These are phyloP conservation scores for Falciphora oryzae DNA, from an alignment of 2,329 filamentous ascomycete genomes.

Conservation along the genomic window DNA sequence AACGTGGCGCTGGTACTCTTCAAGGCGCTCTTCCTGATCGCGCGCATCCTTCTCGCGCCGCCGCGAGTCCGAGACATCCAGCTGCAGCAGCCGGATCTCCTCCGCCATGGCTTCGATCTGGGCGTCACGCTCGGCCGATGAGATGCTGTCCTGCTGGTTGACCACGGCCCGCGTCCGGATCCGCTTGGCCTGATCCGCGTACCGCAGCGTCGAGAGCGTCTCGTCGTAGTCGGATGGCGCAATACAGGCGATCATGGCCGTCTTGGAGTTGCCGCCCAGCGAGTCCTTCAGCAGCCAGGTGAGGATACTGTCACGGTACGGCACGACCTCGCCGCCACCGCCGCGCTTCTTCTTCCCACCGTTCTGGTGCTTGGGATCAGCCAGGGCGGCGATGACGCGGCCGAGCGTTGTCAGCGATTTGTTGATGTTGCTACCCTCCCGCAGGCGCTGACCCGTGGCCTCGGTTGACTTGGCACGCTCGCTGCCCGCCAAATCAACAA, in stretches of 20 bases:
- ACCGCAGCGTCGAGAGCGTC: conserved; percentile 89
- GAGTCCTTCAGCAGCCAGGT: conserved; percentile 98
- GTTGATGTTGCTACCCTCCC: conserved; percentile 98
- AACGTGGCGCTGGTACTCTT: conserved; percentile 92
- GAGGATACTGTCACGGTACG: conserved; percentile 92
- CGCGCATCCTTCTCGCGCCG: conserved; percentile 71
- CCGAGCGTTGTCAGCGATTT: conserved; percentile 91
- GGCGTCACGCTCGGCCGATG: conserved; percentile 85
- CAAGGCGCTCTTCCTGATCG: conserved; percentile 74
- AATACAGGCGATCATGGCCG: conserved; percentile 98
- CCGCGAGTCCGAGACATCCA: conserved; percentile 61
- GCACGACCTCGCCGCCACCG: conserved; percentile 71
- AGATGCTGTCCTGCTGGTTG: conserved; percentile 84
- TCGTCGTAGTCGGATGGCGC: conserved; percentile 98
- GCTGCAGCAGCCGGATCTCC: conserved; percentile 80
- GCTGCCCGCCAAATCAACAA: conserved; percentile 96
- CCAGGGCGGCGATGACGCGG: conserved; percentile 92
- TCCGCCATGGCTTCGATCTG: conserved; percentile 94
- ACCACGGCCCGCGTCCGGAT: conserved; percentile 99
- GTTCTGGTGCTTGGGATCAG: conserved; percentile 66
- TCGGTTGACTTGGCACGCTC: conserved; percentile 96
- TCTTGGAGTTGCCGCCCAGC: conserved; percentile 96
- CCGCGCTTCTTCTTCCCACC: conserved; percentile 68
- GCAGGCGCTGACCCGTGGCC: conserved; percentile 87
- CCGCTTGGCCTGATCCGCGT: conserved; percentile 94